phyloP scores from a whole-genome alignment of 2,329 filamentous ascomycete genomes.

The Penicillium sp. region DNA sequence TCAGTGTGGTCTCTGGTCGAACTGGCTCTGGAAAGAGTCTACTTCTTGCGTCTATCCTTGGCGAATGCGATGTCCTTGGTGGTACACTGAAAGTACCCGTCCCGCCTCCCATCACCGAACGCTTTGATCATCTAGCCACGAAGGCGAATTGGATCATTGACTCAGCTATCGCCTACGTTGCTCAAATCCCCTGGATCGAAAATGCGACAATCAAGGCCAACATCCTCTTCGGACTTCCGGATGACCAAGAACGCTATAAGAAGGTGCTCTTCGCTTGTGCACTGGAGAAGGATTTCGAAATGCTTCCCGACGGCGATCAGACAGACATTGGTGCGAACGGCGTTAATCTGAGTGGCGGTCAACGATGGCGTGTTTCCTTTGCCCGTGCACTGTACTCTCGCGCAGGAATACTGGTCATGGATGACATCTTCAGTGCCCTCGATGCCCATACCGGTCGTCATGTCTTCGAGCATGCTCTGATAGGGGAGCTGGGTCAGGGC shows the following conservation, averaged over 20 bases:
- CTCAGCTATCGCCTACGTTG: constrained; percentile 69
- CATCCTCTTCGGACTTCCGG: constrained; percentile 74
- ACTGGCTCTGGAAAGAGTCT: constrained; percentile 79
- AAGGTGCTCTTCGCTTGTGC: constrained; percentile 73
- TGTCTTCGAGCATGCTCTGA: constrained; percentile 74
- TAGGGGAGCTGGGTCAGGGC: constrained; percentile 67
- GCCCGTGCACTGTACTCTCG: constrained; percentile 78
- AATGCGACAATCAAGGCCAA: constrained; percentile 78
- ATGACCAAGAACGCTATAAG: constrained; percentile 67
- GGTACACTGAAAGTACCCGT: constrained; percentile 57
- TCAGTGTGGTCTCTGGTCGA: constrained; percentile 74
- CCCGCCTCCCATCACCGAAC: constrained; percentile 46
- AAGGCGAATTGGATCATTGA: constrained; percentile 50
- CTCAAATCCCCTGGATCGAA: constrained; percentile 83
- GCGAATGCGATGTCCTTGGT: constrained; percentile 69
- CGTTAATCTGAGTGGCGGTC: constrained; percentile 80
- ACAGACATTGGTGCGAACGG: constrained; percentile 85
- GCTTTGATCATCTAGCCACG: constrained; percentile 64
- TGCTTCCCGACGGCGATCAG: constrained; percentile 72
- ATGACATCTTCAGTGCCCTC: constrained; percentile 81
- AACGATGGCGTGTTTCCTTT: constrained; percentile 79
- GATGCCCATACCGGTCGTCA: constrained; percentile 80
- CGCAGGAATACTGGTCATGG: constrained; percentile 73
- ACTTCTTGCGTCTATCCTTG: constrained; percentile 71
- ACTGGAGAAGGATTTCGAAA: constrained; percentile 72